Conservation (phyloP, 1,284 basidiomycete species). For the Singerocomus inundabilis region DNA sequence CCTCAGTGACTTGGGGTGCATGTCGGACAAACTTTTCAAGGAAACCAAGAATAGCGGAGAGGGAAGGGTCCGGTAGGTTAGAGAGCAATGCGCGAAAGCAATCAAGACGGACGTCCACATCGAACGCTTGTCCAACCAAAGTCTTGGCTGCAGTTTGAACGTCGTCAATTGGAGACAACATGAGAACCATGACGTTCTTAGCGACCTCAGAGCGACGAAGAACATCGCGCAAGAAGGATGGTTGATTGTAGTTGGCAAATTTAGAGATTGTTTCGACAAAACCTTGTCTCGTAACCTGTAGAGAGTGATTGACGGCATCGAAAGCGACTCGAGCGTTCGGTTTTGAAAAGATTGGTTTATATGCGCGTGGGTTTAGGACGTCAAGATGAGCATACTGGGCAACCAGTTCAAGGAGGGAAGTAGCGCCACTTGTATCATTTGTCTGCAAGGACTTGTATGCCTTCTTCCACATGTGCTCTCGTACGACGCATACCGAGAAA, state of each 20-base stretch:
- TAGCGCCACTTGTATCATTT: conserved; percentile 56
- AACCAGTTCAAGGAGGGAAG: conserved; percentile 54
- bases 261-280: conserved; percentile 63
- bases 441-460: conserved; percentile 60
- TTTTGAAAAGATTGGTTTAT: conserved; percentile 39
- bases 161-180: conserved; percentile 78
- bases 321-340: conserved; percentile 37
- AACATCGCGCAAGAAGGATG: conserved; percentile 49
- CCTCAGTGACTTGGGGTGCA: conserved; percentile 71
- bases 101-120: conserved; percentile 82
- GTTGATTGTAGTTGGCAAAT: conserved; percentile 57
- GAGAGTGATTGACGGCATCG: conserved; percentile 54
- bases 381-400: conserved; percentile 68
- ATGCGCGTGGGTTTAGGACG: conserved; percentile 51
- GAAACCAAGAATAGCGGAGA: conserved; percentile 69
- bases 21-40: conserved; percentile 65
- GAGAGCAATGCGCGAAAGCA: conserved; percentile 78
- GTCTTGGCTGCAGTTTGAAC: conserved; percentile 74
- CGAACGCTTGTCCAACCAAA: conserved; percentile 77
- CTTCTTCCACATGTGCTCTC: conserved; percentile 66
- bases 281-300: conserved; percentile 56
- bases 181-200: conserved; percentile 59
- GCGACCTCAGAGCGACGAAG: conserved; percentile 52
- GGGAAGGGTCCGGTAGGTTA: conserved; percentile 58
- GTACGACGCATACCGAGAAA: conserved; percentile 39